Conservation (phyloP, 208 protist species). For the Entamoeba moshkovskii region DNA sequence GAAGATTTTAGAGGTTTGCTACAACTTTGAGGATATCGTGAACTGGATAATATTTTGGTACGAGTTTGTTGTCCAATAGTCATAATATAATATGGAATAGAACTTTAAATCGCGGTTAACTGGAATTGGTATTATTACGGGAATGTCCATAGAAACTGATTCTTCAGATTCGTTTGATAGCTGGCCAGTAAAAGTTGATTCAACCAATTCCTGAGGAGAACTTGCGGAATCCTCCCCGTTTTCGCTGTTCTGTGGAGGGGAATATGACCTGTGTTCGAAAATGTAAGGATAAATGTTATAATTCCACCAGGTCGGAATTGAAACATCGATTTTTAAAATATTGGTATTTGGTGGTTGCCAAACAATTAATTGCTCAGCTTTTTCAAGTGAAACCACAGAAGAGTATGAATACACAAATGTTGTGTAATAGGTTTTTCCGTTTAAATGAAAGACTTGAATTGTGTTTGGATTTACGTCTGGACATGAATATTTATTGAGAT, state of each 20-base stretch:
- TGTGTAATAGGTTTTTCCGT: neutral
- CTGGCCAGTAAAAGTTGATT: neutral
- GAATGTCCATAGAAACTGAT: neutral
- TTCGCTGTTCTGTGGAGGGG: neutral
- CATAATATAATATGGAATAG: neutral
- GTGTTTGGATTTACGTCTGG: neutral
- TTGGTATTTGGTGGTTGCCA: neutral
- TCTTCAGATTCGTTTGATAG: neutral
- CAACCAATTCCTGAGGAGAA: neutral
- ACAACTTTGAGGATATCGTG: too few species aligned
- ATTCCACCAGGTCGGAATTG: neutral
- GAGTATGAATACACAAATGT: neutral
- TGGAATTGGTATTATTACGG: neutral
- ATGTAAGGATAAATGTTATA: neutral
- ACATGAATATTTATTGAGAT: neutral
- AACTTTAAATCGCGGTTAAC: neutral
- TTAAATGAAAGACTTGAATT: neutral
- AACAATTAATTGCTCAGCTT: neutral
- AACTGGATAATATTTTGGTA: neutral
- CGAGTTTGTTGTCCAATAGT: neutral
- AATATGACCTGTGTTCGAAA: neutral
- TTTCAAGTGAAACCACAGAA: neutral
- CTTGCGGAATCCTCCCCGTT: neutral
- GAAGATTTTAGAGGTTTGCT: too few species aligned
- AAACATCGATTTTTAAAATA: neutral